Base-by-base conservation (phyloP, 306 rosid genomes). In the Fragaria nilgerrensis region DNA sequence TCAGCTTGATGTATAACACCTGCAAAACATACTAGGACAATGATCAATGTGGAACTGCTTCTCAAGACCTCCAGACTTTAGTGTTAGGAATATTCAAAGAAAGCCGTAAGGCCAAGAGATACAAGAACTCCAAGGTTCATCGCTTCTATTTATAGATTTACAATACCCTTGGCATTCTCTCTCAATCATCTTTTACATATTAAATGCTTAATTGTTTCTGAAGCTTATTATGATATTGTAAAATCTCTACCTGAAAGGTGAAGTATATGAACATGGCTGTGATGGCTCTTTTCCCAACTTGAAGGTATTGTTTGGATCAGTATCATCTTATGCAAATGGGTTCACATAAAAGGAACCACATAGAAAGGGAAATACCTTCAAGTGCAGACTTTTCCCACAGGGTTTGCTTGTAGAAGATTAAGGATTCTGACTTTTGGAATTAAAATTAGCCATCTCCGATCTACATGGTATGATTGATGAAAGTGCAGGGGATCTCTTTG, bases 181-280 rank as follows among this genome's bases (percentile, higher is more conserved):
- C 53, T 27, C 25, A 5, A 53, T 64, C 37, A 5, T 29, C 10
- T 20, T 75, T 20, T 45, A 27, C 22, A 17, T 11, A 1, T 20
- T 13, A 63, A 32, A 49, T 22, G 34, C 34, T 76, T 10, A 1
- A 23, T 25, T 48, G 53, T 52, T 66, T 62, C 13, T 15, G 4
- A 67, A 37, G 53, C 44, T 76, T 50, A 39, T 76, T 49, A 22
- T 37, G 67, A 53, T n/a, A 25, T 48, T 12, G 32, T 59, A 20
- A 39, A 76, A 32, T 9, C 22, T n/a, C 23, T 65, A 45, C 39
- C 49, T n/a, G 71, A 70, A 70, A 45, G 36, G 71, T 55, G 75
- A 78, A 70, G 81, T 58, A 29, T 70, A 58, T 70, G 76, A 78
- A 70, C 76, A 68, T 58, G 71, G 61, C 76, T 34, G 44, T n/a